Evolutionary conservation across 2,329 filamentous ascomycete species (phyloP).

Genomic region (Dactylellina cionopaga): DNA sequence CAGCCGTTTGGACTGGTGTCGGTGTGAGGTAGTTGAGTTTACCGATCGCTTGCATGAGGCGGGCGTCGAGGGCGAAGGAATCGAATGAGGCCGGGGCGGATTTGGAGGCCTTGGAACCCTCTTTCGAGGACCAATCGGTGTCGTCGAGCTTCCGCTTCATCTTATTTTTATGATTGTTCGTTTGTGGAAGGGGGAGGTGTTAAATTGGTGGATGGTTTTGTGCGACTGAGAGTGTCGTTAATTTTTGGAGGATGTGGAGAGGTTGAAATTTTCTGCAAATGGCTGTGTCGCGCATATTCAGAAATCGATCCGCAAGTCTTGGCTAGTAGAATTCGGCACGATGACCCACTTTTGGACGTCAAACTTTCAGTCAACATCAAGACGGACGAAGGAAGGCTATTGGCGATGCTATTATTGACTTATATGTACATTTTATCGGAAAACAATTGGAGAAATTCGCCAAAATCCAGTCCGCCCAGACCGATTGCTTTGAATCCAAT

Average conservation of each 20-base stretch:
- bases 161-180: slow-evolving; percentile 12
- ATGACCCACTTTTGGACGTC: neutral
- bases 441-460: no score
- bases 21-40: slow-evolving; percentile 85
- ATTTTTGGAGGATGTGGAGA: neutral
- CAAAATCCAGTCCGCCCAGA: no score
- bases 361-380: no score
- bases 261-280: slow-evolving; percentile 15
- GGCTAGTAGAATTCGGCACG: slow-evolving; percentile 1
- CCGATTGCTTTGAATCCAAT: neutral
- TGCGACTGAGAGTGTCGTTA: neutral
- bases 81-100: slow-evolving; percentile 68
- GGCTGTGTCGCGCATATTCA: slow-evolving; percentile 9
- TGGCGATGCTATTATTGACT: no score
- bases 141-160: slow-evolving; percentile 73
- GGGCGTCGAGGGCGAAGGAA: slow-evolving; percentile 80
- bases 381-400: no score
- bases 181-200: neutral
- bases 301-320: slow-evolving; percentile 29
- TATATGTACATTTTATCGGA: no score
- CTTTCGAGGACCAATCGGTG: slow-evolving; percentile 64
- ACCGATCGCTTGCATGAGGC: slow-evolving; percentile 84
- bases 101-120: slow-evolving; percentile 56
- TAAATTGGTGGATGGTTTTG: neutral
- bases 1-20: slow-evolving; percentile 86